A percentile compares a stretch with the other conserved stretches of the same genome.
These are phyloP conservation scores for Termitomyces heimii DNA, from an alignment of 768 basidiomycete species.

Conservation along the genomic window DNA sequence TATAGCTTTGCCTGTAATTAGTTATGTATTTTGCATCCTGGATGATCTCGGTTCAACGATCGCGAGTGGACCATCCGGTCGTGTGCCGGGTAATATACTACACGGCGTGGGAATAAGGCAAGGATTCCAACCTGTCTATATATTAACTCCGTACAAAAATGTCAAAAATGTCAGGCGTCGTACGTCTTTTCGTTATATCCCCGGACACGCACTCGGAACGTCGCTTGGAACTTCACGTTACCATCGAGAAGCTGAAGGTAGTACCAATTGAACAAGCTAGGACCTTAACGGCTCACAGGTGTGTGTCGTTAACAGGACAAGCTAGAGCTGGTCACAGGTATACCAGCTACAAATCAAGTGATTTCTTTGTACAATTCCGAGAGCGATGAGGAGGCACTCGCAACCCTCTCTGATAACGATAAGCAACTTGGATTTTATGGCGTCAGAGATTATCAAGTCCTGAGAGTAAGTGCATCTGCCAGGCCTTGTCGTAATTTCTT, in stretches of 20 bases:
- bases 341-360: slow-evolving; percentile 65
- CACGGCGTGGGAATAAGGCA: no score
- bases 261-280: background rate
- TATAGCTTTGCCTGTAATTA: no score
- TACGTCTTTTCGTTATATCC: slow-evolving; percentile 66
- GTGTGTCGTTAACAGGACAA: slow-evolving; percentile 44
- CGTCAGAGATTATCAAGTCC: slow-evolving; percentile 67
- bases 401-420: slow-evolving; percentile 57
- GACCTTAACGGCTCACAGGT: background rate
- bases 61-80: no score
- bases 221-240: slow-evolving; percentile 68
- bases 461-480: slow-evolving; percentile 51
- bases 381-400: slow-evolving; percentile 41
- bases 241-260: slow-evolving; percentile 82
- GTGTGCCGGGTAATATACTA: no score
- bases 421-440: slow-evolving; percentile 72
- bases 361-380: slow-evolving; percentile 61
- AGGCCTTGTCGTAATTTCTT: background rate
- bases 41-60: no score
- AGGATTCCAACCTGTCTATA: no score
- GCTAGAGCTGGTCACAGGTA: slow-evolving; percentile 89
- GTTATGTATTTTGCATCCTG: no score
- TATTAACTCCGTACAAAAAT: slow-evolving; percentile 4
- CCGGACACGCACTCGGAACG: slow-evolving; percentile 90
- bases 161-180: slow-evolving; percentile 17